Base-by-base conservation (phyloP, 306 rosid genomes). In the Cucurbita pepo region DNA sequence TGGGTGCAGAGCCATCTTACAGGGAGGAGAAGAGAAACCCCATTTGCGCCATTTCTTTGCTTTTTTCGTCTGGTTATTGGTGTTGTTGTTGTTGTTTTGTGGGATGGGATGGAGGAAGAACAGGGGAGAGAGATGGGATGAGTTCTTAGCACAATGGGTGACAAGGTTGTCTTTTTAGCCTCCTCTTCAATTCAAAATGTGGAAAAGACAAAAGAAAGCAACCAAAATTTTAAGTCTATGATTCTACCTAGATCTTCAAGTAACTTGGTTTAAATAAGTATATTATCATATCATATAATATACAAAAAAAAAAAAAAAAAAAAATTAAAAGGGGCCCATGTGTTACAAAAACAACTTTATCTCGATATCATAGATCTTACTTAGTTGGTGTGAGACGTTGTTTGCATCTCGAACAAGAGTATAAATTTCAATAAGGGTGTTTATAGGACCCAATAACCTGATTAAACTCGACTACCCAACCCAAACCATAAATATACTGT, bases 121-220 rank as follows among this genome's bases (percentile, higher is more conserved):
- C 44, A 10, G 48, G 75, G 25, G 78, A 60, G 76, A 74, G 72
- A 25, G 78, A 88, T 76, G 54, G 15, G 54, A 48, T 78, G 75
- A 12, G 52, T 12, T 78, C 65, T 80, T 66, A 77, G 81, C 88
- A 77, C 75, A 85, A 83, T 79, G 91, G 81, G 86, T 81, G 84
- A 86, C 90, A 88, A 83, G 89, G 88, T 88, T 90, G 96, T 88
- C 87, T 83, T 88, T 90, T 70, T 53, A 30, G 34, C 34, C 34
- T 37, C 22, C 16, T 40, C 22, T 63, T 63, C 51, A n/a, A 40
- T 63, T 63, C 51, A 18, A 41, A 38, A 40, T 63, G 18, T 19
- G 13, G 3, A 40, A 63, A 4, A n/a, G 34, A n/a, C 70, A 62
- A n/a, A 41, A 40, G 1, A 63, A 43, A 4, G 16, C 30, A 63